These are phyloP conservation scores for Trichoderma polysporum DNA, from an alignment of 2,329 filamentous ascomycete species.

Conservation along the genomic window DNA sequence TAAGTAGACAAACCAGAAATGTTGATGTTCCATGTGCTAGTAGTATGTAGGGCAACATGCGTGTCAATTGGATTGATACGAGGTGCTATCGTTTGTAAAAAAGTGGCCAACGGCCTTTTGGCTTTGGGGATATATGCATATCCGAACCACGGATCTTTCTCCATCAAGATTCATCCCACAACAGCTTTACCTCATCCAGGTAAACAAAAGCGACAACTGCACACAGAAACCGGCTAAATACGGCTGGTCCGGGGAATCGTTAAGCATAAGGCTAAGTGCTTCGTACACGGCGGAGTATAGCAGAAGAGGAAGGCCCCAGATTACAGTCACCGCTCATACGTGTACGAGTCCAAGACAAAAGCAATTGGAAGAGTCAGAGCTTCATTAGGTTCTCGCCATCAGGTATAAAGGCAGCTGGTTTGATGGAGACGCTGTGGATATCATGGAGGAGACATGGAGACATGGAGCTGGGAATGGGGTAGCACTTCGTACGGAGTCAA, in stretches of 20 bases:
- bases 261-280: constrained; percentile 1
- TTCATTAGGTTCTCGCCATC: neutral
- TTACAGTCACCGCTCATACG: constrained; percentile 5
- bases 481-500: constrained; percentile 13
- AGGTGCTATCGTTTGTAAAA: neutral
- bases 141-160: constrained; percentile 1
- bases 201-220: neutral
- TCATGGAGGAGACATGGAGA: constrained; percentile 10
- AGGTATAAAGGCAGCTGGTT: constrained; percentile 9
- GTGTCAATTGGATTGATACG: neutral
- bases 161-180: neutral
- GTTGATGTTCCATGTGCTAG: neutral
- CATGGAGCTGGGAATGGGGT: neutral
- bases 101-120: neutral
- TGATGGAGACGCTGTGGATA: constrained; percentile 16
- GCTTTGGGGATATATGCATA: neutral
- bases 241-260: constrained; percentile 18
- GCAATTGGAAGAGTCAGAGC: neutral
- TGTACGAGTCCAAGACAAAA: neutral
- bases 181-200: neutral
- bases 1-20: neutral
- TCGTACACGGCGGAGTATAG: neutral
- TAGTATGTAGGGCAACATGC: neutral
- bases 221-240: constrained; percentile 15
- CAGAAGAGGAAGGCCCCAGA: neutral